phyloP scores from a whole-genome alignment of 345 rosid genomes.

The Anacardium occidentale region DNA sequence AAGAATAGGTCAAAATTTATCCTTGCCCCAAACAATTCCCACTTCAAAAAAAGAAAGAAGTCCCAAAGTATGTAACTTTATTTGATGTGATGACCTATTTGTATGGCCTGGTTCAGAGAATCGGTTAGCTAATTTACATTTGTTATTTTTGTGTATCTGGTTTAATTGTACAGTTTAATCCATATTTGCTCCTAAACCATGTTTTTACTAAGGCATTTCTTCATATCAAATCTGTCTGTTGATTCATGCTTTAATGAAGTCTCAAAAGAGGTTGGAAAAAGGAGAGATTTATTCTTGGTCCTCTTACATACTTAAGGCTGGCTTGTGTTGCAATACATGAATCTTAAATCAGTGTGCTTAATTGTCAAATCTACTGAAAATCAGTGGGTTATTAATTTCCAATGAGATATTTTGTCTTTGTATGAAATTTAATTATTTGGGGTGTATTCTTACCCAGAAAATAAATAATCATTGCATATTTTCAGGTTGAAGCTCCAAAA shows the following conservation, averaged over 20 bases:
- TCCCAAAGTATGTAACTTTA: neutral
- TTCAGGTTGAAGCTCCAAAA: conserved; percentile 88
- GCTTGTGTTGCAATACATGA: too few relatives aligned
- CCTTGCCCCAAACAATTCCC: neutral
- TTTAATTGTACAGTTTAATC: neutral
- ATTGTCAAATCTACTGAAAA: neutral
- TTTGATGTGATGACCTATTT: conserved; percentile 6
- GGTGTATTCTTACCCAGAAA: neutral
- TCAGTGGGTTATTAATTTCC: neutral
- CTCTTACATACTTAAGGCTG: too few relatives aligned
- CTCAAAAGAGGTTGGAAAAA: neutral
- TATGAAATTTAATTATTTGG: neutral
- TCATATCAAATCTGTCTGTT: neutral
- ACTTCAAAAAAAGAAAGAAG: neutral
- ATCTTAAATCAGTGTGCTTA: too few relatives aligned
- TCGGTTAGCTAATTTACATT: neutral
- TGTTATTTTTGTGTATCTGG: conserved; percentile 1
- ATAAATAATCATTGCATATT: conserved; percentile 12
- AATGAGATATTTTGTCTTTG: neutral
- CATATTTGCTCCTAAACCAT: neutral
- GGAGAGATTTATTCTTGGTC: too few relatives aligned
- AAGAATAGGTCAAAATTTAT: neutral
- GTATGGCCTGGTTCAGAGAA: neutral
- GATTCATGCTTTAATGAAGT: neutral
- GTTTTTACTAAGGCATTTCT: neutral